Evolutionary conservation across 2,329 filamentous ascomycete species (phyloP), one percentile per base, ranked within the genome.

Genomic region (Penicillium sp.): DNA sequence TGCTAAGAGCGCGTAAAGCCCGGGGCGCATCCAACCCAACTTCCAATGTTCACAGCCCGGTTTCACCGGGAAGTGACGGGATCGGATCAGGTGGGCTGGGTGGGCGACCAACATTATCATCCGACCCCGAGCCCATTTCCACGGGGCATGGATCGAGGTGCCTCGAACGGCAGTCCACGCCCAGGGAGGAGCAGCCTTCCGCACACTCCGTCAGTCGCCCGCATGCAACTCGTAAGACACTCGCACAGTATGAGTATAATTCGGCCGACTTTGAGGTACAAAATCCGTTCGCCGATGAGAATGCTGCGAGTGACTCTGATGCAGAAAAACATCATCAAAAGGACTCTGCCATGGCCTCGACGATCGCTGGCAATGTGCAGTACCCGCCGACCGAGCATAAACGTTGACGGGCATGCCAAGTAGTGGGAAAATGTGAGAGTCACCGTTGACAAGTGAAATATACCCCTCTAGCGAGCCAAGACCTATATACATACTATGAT

Each of bases 1-100:
- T 94, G 36, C 72, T 84, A 5, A 72, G 77, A 51, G 81, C 81
- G 7, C 73, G 81, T 39, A 75, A 77, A 46, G 53, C 58, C 4
- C 48, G 53, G 8, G 59, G 59, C 7, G 54, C 54, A 25, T 45
- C 56, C 1, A 60, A 43, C 13, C 58, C 55, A 2, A 46, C 36
- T 8, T 49, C 50, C 18, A 47, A 46, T 35, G 11, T 48, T 12
- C 52, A 45, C 13, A 56, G 49, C 29, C 52, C 60, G 13, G 56
- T 58, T 13, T 54, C 62, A 1, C 46, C 53, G 3, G 49, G 50
- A 26, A 53, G 52, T 26, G 56, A 50, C 32, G 38, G 45, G 5
- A 39, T 51, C 4, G 51, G 52, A 9, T 56, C 61, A 4, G 53
- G 50, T 5, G 48, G 54, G 27, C 32, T 44, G 11, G 33, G 33